phyloP scores from a whole-genome alignment of 371 early-diverging fungal genomes.

The Apophysomyces sp. region DNA sequence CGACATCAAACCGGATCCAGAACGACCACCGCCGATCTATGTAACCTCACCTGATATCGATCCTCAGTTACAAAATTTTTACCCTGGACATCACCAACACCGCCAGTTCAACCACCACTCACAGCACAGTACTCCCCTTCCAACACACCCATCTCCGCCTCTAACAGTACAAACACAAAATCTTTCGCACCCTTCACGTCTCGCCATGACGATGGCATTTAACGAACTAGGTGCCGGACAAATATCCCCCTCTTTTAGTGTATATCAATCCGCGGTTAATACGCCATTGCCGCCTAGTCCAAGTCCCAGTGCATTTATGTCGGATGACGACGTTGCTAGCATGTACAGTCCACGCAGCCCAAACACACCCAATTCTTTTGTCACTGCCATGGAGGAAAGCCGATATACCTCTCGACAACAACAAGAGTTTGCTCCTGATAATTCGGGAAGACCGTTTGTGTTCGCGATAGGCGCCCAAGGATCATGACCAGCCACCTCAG shows the following conservation, averaged over 20 bases:
- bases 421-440: background rate
- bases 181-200: slow-evolving; percentile 2
- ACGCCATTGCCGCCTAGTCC: slow-evolving; percentile 21
- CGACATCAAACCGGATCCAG: slow-evolving; percentile 17
- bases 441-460: background rate
- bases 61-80: slow-evolving; percentile 5
- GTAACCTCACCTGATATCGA: slow-evolving; percentile 18
- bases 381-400: background rate
- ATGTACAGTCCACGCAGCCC: slow-evolving; percentile 21
- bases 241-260: background rate
- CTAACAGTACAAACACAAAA: slow-evolving; percentile 10
- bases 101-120: background rate
- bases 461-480: background rate
- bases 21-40: slow-evolving; percentile 21
- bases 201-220: background rate
- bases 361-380: slow-evolving; percentile 10
- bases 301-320: slow-evolving; percentile 18
- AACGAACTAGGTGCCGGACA: background rate
- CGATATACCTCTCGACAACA: slow-evolving; percentile 6
- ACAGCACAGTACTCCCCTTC: background rate
- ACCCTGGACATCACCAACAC: background rate
- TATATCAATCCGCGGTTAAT: slow-evolving; percentile 8
- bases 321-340: slow-evolving; percentile 19
- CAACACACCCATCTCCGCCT: slow-evolving; percentile 9
- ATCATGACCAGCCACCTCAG: background rate